These are phyloP conservation scores for Ehretia macrophylla DNA, from an alignment of 257 asterid species.

Conservation along the genomic window DNA sequence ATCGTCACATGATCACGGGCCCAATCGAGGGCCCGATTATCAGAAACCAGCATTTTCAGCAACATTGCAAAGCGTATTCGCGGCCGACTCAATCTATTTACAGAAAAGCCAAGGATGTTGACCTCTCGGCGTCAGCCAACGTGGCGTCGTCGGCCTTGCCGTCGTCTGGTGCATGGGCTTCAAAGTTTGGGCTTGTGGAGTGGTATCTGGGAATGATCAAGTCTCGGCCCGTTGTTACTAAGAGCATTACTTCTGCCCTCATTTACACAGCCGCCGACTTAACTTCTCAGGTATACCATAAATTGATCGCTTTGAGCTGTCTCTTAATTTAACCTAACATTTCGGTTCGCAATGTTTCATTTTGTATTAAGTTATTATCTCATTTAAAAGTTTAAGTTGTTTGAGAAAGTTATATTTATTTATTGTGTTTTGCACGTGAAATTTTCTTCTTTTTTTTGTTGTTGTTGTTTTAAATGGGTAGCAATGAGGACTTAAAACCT, in stretches of 20 bases:
- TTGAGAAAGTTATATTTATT: too few species aligned
- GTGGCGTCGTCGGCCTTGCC: slow-evolving; percentile 17
- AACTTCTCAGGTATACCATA: slow-evolving; percentile 66
- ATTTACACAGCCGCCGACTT: slow-evolving; percentile 80
- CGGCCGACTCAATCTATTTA: slow-evolving; percentile 25
- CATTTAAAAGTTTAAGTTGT: too few species aligned
- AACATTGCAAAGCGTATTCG: slow-evolving; percentile 30
- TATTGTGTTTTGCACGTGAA: too few species aligned
- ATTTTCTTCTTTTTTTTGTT: too few species aligned
- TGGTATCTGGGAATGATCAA: slow-evolving; percentile 69
- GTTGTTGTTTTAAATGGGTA: too few species aligned
- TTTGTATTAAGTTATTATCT: too few species aligned
- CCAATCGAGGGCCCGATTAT: slow-evolving; percentile 11
- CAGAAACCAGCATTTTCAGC: slow-evolving; percentile 20
- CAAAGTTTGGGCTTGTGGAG: slow-evolving; percentile 37
- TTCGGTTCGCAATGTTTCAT: too few species aligned
- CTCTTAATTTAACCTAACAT: too few species aligned
- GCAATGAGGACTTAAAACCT: too few species aligned
- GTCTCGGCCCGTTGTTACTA: slow-evolving; percentile 69
- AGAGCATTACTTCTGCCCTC: slow-evolving; percentile 65
- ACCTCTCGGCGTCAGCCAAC: slow-evolving; percentile 15
- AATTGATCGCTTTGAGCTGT: too few species aligned
- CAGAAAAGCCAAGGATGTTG: neutral
- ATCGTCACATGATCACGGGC: slow-evolving; percentile 1
- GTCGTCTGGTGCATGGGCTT: slow-evolving; percentile 21